Base-by-base conservation (phyloP, 805 yeast species). In the Candida ficus region DNA sequence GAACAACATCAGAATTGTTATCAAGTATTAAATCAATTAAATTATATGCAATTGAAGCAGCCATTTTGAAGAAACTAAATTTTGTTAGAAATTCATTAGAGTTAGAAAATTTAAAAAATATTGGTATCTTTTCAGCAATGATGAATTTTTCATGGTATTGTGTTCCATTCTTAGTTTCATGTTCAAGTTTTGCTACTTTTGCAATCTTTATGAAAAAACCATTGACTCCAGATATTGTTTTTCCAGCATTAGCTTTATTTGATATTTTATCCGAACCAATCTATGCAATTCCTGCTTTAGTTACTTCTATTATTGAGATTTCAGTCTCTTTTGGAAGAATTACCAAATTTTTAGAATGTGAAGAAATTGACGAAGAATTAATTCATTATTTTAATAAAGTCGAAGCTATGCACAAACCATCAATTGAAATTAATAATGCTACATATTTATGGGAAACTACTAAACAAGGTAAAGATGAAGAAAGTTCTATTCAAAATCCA, bases 41-140 rank as follows among this genome's bases (percentile, higher is more conserved):
- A 51, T 60, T 82, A 21, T 82, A 80, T 51, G 77, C 84, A 0
- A 81, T 86, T 83, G 90, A 82, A 54, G 61, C 63, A 26, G 82
- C 87, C 20, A 77, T 80, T 78, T 50, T 77, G 28, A 62, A 65
- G 17, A 73, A 71, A 45, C 58, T 82, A 11, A 51, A 64, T 10
- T 71, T 69, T 42, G 68, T 76, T 22, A 71, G 89, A 64, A 78
- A 81, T 49, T 70, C 72, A 40, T 61, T 72, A 45, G 88, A 82
- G 54, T 59, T 82, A 47, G 62, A 57, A 28, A 78, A 75, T 46
- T 58, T 73, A 48, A 65, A 65, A 43, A 71, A 54, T 41, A 76
- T 78, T 41, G 76, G 80, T 31, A 48, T 70, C 12, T 54, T 68
- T 20, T 63, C 71, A 25, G 76, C 78, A 5, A 43, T 66, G 27